These are phyloP conservation scores for Nidularia sp. DNA, from an alignment of 768 basidiomycete species.

Conservation along the genomic window DNA sequence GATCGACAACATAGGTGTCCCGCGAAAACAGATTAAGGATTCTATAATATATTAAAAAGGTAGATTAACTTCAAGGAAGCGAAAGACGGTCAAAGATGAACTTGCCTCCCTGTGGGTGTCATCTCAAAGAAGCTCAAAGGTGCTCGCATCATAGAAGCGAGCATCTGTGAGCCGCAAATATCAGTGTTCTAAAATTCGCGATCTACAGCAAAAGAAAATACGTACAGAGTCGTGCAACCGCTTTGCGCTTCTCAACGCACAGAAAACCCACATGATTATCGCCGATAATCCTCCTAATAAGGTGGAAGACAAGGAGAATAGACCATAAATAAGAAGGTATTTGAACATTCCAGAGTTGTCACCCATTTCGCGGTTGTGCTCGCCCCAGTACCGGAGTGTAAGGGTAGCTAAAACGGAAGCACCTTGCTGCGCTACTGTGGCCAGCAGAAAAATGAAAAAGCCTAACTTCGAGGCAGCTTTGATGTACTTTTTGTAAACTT, in stretches of 20 bases:
- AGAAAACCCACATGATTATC: constrained; percentile 73
- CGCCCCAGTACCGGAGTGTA: constrained; percentile 78
- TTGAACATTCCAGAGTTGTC: constrained; percentile 52
- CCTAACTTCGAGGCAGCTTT: constrained; percentile 73
- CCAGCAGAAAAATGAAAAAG: constrained; percentile 59
- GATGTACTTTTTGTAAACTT: constrained; percentile 78
- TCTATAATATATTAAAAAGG: constrained; percentile 25
- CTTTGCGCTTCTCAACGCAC: constrained; percentile 69
- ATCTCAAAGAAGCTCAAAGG: constrained; percentile 88
- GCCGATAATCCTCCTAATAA: constrained; percentile 51
- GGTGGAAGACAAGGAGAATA: constrained; percentile 58
- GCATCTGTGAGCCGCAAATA: constrained; percentile 46
- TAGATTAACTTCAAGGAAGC: neutral
- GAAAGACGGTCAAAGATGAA: neutral
- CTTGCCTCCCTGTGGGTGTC: constrained; percentile 80
- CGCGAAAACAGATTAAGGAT: constrained; percentile 90
- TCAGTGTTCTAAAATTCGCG: neutral
- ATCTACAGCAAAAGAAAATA: constrained; percentile 4
- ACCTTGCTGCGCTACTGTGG: constrained; percentile 53
- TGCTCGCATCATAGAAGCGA: constrained; percentile 74
- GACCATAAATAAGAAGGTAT: constrained; percentile 63
- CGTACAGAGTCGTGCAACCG: constrained; percentile 73
- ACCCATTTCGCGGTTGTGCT: constrained; percentile 63
- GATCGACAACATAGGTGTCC: constrained; percentile 84
- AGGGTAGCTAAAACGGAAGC: constrained; percentile 56